Conservation (phyloP, 139 green algal genomes). For the Ostreobium quekettii region DNA sequence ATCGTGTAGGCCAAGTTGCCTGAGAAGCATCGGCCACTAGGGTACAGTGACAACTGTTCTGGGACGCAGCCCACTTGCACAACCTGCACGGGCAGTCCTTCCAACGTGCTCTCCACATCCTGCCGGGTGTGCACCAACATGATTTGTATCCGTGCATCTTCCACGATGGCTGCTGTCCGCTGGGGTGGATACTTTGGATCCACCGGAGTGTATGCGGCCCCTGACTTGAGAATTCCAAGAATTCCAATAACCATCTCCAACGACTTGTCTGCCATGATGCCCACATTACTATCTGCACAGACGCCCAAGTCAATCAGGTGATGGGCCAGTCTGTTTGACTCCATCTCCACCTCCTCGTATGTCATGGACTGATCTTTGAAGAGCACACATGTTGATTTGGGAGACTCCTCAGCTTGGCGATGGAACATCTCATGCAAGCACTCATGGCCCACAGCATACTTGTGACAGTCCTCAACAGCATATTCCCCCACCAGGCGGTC, state of each 20-base stretch:
- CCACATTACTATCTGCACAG: conserved; percentile 18
- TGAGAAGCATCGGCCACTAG: background rate
- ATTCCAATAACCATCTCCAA: conserved; percentile 33
- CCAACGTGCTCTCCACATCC: background rate
- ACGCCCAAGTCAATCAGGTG: conserved; percentile 20
- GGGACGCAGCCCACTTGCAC: background rate
- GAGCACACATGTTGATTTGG: background rate
- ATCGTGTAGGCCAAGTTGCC: conserved; percentile 42
- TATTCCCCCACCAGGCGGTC: background rate
- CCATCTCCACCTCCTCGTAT: conserved; percentile 1
- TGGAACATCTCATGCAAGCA: background rate
- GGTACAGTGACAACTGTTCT: background rate
- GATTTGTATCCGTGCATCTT: conserved; percentile 27
- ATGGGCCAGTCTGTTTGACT: conserved; percentile 30
- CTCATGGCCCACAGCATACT: background rate
- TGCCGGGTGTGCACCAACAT: background rate
- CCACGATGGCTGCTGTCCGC: conserved; percentile 33
- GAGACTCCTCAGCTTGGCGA: background rate
- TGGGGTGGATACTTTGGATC: conserved; percentile 41
- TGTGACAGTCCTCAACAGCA: background rate
- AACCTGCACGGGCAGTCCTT: background rate
- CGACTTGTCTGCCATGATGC: conserved; percentile 31
- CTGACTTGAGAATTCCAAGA: conserved; percentile 39
- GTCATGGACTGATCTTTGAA: background rate
- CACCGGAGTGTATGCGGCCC: conserved; percentile 45